These are phyloP conservation scores for Metarhizium humberi DNA, from an alignment of 2,329 filamentous ascomycete species.

Conservation along the genomic window DNA sequence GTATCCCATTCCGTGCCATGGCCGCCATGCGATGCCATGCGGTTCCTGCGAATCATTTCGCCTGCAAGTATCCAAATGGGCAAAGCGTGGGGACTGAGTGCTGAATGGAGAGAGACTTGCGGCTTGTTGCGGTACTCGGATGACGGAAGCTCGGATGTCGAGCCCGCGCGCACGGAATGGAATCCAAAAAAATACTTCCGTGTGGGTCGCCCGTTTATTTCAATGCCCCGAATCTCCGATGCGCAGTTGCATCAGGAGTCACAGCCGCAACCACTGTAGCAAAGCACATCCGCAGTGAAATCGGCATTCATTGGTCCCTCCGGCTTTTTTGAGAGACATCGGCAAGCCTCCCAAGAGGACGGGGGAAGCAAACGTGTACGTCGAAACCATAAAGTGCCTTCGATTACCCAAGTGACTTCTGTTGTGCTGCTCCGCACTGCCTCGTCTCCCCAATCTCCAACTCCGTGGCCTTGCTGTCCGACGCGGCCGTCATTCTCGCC, in stretches of 20 bases:
- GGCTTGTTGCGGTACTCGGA: slow-evolving; percentile 10
- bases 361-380: background rate
- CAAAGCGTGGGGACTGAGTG: background rate
- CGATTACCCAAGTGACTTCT: background rate
- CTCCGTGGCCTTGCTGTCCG: too few relatives aligned
- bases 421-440: background rate
- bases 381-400: slow-evolving; percentile 7
- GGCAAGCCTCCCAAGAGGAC: too few relatives aligned
- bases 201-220: background rate
- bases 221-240: background rate
- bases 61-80: slow-evolving; percentile 1
- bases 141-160: slow-evolving; percentile 21
- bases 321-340: too few relatives aligned
- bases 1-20: too few relatives aligned
- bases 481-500: background rate
- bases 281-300: background rate
- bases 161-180: too few relatives aligned
- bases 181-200: background rate
- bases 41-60: slow-evolving; percentile 1
- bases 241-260: background rate
- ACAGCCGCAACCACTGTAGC: too few relatives aligned
- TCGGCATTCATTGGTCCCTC: background rate
- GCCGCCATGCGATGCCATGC: too few relatives aligned
- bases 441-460: background rate
- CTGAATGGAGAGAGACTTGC: too few relatives aligned